A percentile compares a stretch with the other conserved stretches of the same genome.
phyloP scores from a whole-genome alignment of 306 rosid species.

The Glycine tomentella region DNA sequence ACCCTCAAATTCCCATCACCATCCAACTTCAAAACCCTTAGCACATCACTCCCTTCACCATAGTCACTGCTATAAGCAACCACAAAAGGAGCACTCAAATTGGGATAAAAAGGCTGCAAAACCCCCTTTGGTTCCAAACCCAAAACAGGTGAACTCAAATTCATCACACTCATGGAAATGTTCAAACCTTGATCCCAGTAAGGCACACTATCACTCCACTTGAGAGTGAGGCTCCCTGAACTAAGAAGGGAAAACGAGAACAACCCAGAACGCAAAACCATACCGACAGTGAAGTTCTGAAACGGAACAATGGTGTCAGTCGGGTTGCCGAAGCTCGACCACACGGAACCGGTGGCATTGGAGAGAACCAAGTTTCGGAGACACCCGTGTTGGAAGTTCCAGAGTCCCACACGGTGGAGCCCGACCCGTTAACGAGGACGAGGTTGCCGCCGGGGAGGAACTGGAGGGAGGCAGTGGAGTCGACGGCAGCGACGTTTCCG shows the following conservation, averaged over 20 bases:
- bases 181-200: constrained; percentile 71
- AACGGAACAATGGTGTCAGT: constrained; percentile 65
- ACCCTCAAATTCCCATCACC: constrained; percentile 77
- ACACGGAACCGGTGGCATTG: constrained; percentile 54
- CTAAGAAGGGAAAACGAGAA: constrained; percentile 56
- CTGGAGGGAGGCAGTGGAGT: constrained; percentile 58
- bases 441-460: constrained; percentile 67
- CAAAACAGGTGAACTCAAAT: constrained; percentile 64
- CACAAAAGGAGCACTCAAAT: constrained; percentile 42
- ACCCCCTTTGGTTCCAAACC: constrained; percentile 53
- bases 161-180: constrained; percentile 46
- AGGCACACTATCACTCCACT: constrained; percentile 55
- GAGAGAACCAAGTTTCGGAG: constrained; percentile 65
- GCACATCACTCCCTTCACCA: constrained; percentile 52
- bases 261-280: constrained; percentile 65
- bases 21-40: constrained; percentile 68
- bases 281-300: constrained; percentile 60
- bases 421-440: constrained; percentile 66
- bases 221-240: constrained; percentile 66
- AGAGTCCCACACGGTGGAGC: constrained; percentile 64
- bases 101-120: constrained; percentile 56
- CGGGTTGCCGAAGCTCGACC: constrained; percentile 80
- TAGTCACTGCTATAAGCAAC: constrained; percentile 72
- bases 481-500: constrained; percentile 53
- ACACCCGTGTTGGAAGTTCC: constrained; percentile 64